Percentiles rank a stretch among this genome's conserved stretches.
phyloP scores from a whole-genome alignment of 371 early-diverging fungal species.

The Actinomortierella ambigua region DNA sequence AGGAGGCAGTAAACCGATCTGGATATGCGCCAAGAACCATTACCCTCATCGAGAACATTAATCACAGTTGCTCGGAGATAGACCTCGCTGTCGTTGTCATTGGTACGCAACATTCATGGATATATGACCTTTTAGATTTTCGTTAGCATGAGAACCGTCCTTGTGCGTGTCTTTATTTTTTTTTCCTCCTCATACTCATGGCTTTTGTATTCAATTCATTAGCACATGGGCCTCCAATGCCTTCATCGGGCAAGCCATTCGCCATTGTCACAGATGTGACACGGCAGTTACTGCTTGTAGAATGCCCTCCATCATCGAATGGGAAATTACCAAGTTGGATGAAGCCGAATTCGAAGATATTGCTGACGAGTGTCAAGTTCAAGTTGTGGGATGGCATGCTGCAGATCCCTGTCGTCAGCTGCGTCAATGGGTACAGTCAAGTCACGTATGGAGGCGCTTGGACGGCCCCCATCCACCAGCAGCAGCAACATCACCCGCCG shows the following conservation, averaged over 20 bases:
- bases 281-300: conserved; percentile 21
- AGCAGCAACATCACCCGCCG: not conserved
- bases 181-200: not conserved
- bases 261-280: conserved; percentile 29
- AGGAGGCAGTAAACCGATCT: conserved; percentile 21
- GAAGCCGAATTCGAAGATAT: not conserved
- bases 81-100: conserved; percentile 63
- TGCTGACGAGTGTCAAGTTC: conserved; percentile 17
- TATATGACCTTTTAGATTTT: not conserved
- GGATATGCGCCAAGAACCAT: conserved; percentile 55
- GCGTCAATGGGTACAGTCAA: not conserved
- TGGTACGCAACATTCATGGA: conserved; percentile 45
- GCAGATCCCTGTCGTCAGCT: conserved; percentile 5
- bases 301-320: conserved; percentile 15
- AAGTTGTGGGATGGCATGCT: conserved; percentile 3
- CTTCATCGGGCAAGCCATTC: conserved; percentile 3
- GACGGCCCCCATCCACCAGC: not conserved
- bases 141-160: too few species aligned
- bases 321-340: not conserved
- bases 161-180: not conserved
- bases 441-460: not conserved
- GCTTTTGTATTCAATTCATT: not conserved
- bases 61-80: conserved; percentile 47
- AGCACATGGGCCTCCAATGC: not conserved
- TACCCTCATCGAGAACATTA: conserved; percentile 47